phyloP scores from a whole-genome alignment of 495 filamentous ascomycete genomes.

The Xylaria grammica region DNA sequence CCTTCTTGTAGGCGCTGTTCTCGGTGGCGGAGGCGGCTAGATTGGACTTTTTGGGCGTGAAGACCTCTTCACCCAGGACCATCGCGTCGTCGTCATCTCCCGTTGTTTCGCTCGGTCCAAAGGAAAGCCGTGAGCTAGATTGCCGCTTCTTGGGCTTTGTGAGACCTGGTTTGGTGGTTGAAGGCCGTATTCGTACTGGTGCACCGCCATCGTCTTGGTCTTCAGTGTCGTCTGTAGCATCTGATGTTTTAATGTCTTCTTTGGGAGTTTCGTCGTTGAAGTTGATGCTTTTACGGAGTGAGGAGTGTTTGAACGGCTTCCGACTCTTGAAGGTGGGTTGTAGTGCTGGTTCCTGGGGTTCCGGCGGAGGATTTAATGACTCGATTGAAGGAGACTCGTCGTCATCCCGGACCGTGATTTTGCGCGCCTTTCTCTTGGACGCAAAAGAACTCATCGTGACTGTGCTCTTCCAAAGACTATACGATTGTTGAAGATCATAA shows the following conservation, averaged over 20 bases:
- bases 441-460: constrained; percentile 69
- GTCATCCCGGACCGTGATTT: constrained; percentile 72
- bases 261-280: constrained; percentile 39
- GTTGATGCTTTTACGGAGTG: constrained; percentile 55
- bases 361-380: constrained; percentile 36
- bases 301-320: constrained; percentile 56
- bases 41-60: constrained; percentile 71
- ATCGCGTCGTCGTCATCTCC: constrained; percentile 55
- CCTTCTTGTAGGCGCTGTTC: constrained; percentile 65
- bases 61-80: constrained; percentile 55
- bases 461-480: not conserved
- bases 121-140: constrained; percentile 74
- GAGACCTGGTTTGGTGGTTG: constrained; percentile 43
- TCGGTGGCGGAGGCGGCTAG: constrained; percentile 75
- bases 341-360: constrained; percentile 38
- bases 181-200: constrained; percentile 44
- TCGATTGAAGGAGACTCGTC: constrained; percentile 42
- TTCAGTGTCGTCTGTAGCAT: constrained; percentile 39
- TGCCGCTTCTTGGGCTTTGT: constrained; percentile 64
- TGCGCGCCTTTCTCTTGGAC: constrained; percentile 73
- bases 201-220: constrained; percentile 45
- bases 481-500: not conserved
- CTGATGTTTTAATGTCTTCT: constrained; percentile 21
- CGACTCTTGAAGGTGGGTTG: constrained; percentile 49
- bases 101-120: constrained; percentile 66